phyloP scores from a whole-genome alignment of 2,329 filamentous ascomycete genomes.

The Dactylellina sp. region DNA sequence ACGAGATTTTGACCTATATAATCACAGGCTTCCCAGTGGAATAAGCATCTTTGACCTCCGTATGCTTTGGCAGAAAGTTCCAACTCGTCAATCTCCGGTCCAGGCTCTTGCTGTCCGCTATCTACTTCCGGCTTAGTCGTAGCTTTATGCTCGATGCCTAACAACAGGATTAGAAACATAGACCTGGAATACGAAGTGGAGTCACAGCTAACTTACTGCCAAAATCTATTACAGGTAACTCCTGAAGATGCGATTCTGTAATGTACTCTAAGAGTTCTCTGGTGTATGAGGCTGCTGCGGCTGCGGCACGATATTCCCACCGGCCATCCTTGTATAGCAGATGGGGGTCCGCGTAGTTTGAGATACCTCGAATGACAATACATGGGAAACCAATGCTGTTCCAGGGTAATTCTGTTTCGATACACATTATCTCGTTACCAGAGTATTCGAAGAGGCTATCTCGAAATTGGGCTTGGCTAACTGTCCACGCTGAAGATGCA shows the following conservation, averaged over 20 bases:
- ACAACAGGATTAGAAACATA: too few species aligned
- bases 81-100: neutral
- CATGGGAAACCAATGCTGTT: too few species aligned
- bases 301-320: slow-evolving; percentile 19
- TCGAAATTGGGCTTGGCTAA: too few species aligned
- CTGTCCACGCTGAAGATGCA: too few species aligned
- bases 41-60: slow-evolving; percentile 9
- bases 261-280: slow-evolving; percentile 5
- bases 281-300: slow-evolving; percentile 13
- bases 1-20: neutral
- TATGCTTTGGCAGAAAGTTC: neutral
- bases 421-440: neutral
- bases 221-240: neutral
- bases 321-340: neutral
- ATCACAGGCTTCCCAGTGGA: neutral
- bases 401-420: neutral
- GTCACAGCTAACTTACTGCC: too few species aligned
- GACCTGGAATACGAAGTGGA: too few species aligned
- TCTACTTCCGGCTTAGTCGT: too few species aligned
- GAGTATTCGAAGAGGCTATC: neutral
- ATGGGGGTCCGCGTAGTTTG: slow-evolving; percentile 26
- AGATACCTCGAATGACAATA: slow-evolving; percentile 24
- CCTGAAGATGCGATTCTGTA: neutral
- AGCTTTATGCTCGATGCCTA: too few species aligned
- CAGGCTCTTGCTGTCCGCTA: too few species aligned